These are phyloP conservation scores for Senecio squalidus DNA, from an alignment of 140 eudicot species.

Conservation along the genomic window DNA sequence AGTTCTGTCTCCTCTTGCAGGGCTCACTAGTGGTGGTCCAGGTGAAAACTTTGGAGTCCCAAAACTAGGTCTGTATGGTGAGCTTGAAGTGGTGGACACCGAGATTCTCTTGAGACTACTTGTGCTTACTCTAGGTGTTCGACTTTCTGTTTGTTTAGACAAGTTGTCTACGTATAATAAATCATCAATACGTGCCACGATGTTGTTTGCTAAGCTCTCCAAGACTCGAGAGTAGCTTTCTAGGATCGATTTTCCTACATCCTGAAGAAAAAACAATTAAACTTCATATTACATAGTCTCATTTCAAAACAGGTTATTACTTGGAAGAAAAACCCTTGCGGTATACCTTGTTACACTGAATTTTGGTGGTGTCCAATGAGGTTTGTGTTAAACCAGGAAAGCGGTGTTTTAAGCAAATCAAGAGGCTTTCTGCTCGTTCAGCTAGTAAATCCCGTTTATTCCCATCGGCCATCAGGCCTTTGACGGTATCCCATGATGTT, in stretches of 20 bases:
- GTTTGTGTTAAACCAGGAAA: slow-evolving; percentile 91
- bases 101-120: slow-evolving; percentile 58
- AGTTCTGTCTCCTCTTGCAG: slow-evolving; percentile 67
- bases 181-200: slow-evolving; percentile 88
- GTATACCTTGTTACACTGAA: slow-evolving; percentile 82
- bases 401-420: slow-evolving; percentile 71
- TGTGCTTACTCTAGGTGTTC: slow-evolving; percentile 42
- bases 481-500: slow-evolving; percentile 93
- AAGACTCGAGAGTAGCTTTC: slow-evolving; percentile 94
- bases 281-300: neutral
- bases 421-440: slow-evolving; percentile 80
- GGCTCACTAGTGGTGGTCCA: slow-evolving; percentile 46
- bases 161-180: slow-evolving; percentile 72
- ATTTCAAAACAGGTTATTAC: neutral
- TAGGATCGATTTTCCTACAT: slow-evolving; percentile 81
- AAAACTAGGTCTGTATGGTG: slow-evolving; percentile 63
- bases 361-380: slow-evolving; percentile 75
- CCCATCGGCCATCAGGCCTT: slow-evolving; percentile 69
- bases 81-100: slow-evolving; percentile 47
- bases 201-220: slow-evolving; percentile 84
- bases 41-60: slow-evolving; percentile 73
- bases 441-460: slow-evolving; percentile 69
- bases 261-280: slow-evolving; percentile 35
- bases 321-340: neutral
- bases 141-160: slow-evolving; percentile 62